Evolutionary conservation across 768 basidiomycete species (phyloP).

Genomic region (Hysterangium stoloniferum): DNA sequence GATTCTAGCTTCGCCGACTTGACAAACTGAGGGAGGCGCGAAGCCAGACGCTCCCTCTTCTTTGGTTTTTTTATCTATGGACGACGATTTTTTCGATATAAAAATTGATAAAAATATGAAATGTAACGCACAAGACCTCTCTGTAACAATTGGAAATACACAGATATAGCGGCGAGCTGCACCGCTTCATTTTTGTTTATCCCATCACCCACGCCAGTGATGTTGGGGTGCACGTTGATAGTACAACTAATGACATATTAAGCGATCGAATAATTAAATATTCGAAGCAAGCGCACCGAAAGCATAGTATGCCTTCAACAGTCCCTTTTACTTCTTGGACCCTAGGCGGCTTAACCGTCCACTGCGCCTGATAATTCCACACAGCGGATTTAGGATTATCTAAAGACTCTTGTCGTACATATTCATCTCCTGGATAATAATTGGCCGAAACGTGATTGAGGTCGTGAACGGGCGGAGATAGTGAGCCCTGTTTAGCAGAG

Average conservation of each 20-base stretch:
- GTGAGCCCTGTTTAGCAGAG: neutral
- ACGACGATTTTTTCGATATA: slow-evolving; percentile 1
- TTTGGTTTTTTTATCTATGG: neutral
- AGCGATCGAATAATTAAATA: neutral
- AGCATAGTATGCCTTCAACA: neutral
- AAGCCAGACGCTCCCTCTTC: neutral
- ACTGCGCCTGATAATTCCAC: neutral
- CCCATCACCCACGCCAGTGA: slow-evolving; percentile 59
- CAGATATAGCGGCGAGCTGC: slow-evolving; percentile 68
- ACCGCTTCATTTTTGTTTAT: slow-evolving; percentile 55
- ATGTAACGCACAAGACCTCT: slow-evolving; percentile 51
- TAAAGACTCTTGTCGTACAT: neutral
- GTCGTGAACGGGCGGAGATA: neutral
- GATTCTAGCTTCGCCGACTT: neutral
- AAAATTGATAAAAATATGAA: slow-evolving; percentile 1
- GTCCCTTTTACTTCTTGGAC: neutral
- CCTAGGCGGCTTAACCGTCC: slow-evolving; percentile 4
- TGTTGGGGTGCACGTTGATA: slow-evolving; percentile 22
- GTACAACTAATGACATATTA: slow-evolving; percentile 19
- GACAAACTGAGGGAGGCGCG: neutral
- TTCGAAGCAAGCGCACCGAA: slow-evolving; percentile 1
- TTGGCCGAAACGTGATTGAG: neutral
- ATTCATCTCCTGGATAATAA: neutral
- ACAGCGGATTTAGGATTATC: neutral
- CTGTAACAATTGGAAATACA: slow-evolving; percentile 59